Percentiles rank a stretch among this genome's conserved stretches.
phyloP scores from a whole-genome alignment of 169 alveolate species.

The Plasmodium gallinaceum region DNA sequence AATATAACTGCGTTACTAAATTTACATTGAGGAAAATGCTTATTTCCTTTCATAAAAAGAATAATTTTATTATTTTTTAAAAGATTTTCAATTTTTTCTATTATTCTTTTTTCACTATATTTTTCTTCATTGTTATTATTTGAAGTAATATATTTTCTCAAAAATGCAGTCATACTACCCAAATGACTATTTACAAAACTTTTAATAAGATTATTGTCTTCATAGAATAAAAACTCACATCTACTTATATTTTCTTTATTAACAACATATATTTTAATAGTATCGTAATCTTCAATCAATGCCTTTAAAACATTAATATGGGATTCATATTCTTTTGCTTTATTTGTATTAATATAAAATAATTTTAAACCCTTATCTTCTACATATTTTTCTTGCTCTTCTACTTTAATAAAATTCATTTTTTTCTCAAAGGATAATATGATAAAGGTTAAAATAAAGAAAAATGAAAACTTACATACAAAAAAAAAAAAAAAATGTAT shows the following conservation, averaged over 20 bases:
- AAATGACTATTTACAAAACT: slow-evolving; percentile 21
- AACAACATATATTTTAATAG: slow-evolving; percentile 27
- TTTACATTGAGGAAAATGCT: slow-evolving; percentile 84
- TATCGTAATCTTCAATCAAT: slow-evolving; percentile 41
- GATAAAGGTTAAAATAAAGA: not conserved
- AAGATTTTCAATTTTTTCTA: slow-evolving; percentile 59
- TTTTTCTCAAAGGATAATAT: not conserved
- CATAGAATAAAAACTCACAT: slow-evolving; percentile 26
- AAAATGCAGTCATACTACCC: slow-evolving; percentile 24
- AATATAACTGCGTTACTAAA: slow-evolving; percentile 86
- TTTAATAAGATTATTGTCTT: slow-evolving; percentile 23
- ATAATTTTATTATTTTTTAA: slow-evolving; percentile 79
- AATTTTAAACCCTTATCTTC: slow-evolving; percentile 35
- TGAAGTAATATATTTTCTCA: slow-evolving; percentile 14
- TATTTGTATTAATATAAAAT: slow-evolving; percentile 35
- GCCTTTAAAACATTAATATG: slow-evolving; percentile 56
- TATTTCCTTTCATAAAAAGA: slow-evolving; percentile 89
- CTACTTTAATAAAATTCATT: slow-evolving; percentile 51
- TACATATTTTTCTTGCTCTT: slow-evolving; percentile 22
- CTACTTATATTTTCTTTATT: not conserved
- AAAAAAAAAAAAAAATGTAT: too few relatives aligned
- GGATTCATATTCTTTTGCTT: slow-evolving; percentile 27
- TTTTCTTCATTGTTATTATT: slow-evolving; percentile 15
- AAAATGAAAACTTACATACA: too few relatives aligned
- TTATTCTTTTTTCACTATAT: not conserved